A percentile compares a stretch with the other conserved stretches of the same genome.
Conservation (phyloP, 805 yeast species). For the Ogataea naganishii region DNA sequence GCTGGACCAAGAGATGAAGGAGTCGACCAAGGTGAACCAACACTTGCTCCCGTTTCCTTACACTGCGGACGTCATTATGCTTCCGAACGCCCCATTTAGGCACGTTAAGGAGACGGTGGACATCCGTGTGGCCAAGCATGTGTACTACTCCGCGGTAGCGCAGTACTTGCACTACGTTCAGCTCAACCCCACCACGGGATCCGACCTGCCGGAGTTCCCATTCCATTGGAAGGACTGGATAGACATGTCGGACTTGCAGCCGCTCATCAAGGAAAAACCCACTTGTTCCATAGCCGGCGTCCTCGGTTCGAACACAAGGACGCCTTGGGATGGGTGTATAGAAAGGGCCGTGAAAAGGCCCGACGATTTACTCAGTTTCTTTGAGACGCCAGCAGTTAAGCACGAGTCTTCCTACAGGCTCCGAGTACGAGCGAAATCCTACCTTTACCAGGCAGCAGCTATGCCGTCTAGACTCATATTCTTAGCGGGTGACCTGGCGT, state of each 20-base stretch:
- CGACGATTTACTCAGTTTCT: conserved; percentile 15
- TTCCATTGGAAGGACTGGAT: conserved; percentile 54
- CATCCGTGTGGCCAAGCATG: conserved; percentile 23
- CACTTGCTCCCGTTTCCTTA: conserved; percentile 21
- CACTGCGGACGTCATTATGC: conserved; percentile 19
- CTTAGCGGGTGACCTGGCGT: conserved; percentile 31
- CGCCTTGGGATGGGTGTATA: conserved; percentile 32
- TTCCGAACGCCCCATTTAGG: conserved; percentile 29
- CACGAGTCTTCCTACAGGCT: conserved; percentile 29
- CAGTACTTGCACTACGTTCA: conserved; percentile 18
- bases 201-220: conserved; percentile 26
- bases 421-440: conserved; percentile 31
- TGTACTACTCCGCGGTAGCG: conserved; percentile 25
- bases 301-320: conserved; percentile 28
- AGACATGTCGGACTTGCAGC: conserved; percentile 34
- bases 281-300: conserved; percentile 37
- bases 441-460: conserved; percentile 33
- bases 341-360: conserved; percentile 16
- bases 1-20: conserved; percentile 13
- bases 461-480: conserved; percentile 35
- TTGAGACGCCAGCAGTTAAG: conserved; percentile 18
- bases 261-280: conserved; percentile 29
- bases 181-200: conserved; percentile 15
- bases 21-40: conserved; percentile 8
- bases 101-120: conserved; percentile 27